Conservation (phyloP, 2,329 filamentous ascomycete species). For the Drechslerella coelobrocha region DNA sequence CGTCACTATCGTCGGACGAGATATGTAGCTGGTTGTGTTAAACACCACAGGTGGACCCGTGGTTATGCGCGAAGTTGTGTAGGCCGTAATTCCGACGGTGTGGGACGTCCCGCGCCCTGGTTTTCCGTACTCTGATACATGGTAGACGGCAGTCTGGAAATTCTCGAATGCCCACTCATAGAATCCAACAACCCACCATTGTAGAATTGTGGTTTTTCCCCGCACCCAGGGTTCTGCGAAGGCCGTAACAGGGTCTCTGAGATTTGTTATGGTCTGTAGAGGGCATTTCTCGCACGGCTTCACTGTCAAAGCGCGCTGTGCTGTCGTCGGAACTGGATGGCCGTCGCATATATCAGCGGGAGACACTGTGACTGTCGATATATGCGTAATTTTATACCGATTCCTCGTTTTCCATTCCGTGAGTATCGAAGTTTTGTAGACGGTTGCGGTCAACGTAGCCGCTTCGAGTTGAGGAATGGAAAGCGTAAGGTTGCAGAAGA, state of each 20-base stretch:
- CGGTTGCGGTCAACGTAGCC: conserved; percentile 6
- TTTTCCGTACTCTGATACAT: conserved; percentile 12
- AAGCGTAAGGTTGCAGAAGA: not conserved
- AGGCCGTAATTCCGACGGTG: conserved; percentile 7
- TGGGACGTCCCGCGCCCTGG: conserved; percentile 3
- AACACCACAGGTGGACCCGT: not conserved
- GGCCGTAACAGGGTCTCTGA: conserved; percentile 6
- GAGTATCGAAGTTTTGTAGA: conserved; percentile 12
- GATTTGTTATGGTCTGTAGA: conserved; percentile 13
- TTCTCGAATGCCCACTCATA: conserved; percentile 20
- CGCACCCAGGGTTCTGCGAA: conserved; percentile 6
- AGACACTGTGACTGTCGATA: conserved; percentile 9
- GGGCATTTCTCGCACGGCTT: conserved; percentile 6
- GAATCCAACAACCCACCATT: conserved; percentile 16
- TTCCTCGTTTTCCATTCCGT: conserved; percentile 16
- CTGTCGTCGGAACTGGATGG: conserved; percentile 7
- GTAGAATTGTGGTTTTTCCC: conserved; percentile 7
- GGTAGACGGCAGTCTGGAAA: conserved; percentile 20
- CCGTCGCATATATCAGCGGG: conserved; percentile 9
- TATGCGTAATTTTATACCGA: conserved; percentile 18
- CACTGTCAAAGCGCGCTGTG: conserved; percentile 1
- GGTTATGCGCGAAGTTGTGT: conserved; percentile 1
- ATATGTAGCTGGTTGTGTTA: conserved; percentile 11
- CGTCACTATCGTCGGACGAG: conserved; percentile 3
- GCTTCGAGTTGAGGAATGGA: conserved; percentile 13